These are phyloP conservation scores for Paramecium biaurelia DNA, from an alignment of 73 alveolate species.

Conservation along the genomic window DNA sequence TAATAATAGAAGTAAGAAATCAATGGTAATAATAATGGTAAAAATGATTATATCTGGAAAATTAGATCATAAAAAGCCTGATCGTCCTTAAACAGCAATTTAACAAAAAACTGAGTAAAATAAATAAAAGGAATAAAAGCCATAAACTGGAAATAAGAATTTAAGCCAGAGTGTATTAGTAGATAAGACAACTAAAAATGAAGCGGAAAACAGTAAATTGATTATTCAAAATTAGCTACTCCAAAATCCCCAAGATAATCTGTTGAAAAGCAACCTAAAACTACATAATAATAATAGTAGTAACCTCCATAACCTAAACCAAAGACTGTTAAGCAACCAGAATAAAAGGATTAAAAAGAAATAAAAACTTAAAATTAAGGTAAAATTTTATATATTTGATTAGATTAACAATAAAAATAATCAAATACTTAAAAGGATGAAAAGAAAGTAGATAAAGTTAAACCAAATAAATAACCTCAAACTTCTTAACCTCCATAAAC, in stretches of 20 bases:
- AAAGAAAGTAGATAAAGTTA: neutral
- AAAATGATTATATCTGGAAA: neutral
- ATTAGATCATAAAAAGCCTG: neutral
- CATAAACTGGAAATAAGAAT: neutral
- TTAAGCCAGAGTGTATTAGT: conserved; percentile 10
- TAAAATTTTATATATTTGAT: neutral
- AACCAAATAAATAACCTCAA: neutral
- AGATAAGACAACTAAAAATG: neutral
- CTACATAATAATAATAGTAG: neutral
- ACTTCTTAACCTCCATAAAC: neutral
- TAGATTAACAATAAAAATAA: neutral
- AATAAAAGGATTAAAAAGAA: neutral
- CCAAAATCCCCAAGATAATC: neutral
- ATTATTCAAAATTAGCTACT: neutral
- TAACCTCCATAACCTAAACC: neutral
- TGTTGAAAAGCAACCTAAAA: neutral
- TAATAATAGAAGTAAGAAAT: neutral
- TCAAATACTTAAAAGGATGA: neutral
- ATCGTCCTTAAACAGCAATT: conserved; percentile 7
- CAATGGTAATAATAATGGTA: neutral
- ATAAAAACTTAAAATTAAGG: neutral
- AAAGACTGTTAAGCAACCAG: neutral
- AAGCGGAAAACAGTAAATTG: neutral
- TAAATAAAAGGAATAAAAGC: neutral
- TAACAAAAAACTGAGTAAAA: neutral